Percentiles rank a stretch among this genome's conserved stretches.
Conservation (phyloP, 257 asterid genomes). For the Buddleja alternifolia region DNA sequence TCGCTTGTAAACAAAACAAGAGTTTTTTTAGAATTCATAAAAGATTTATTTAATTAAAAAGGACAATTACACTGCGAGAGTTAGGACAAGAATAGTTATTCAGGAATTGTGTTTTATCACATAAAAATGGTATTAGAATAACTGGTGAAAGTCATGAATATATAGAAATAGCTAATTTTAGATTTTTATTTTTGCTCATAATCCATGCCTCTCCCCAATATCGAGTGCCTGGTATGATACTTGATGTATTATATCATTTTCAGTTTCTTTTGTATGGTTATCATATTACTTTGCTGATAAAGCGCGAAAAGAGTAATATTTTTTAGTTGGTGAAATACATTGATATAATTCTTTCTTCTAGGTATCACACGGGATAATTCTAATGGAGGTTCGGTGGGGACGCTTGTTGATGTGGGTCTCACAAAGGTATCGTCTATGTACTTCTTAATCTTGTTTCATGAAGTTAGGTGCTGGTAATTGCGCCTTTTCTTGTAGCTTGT, state of each 20-base stretch:
- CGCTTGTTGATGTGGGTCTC: conserved; percentile 92
- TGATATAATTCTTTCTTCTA: conserved; percentile 35
- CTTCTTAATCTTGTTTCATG: conserved; percentile 21
- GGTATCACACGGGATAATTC: conserved; percentile 69
- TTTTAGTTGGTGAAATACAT: conserved; percentile 13
- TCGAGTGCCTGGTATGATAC: neutral
- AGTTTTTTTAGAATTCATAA: too few relatives aligned
- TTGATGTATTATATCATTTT: neutral
- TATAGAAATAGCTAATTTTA: neutral
- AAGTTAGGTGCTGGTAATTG: neutral
- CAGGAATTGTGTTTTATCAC: too few relatives aligned
- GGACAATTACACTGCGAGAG: too few relatives aligned
- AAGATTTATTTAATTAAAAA: too few relatives aligned
- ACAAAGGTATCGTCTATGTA: conserved; percentile 58
- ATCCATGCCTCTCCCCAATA: neutral
- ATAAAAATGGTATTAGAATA: too few relatives aligned
- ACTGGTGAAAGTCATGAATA: neutral
- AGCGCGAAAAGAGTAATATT: neutral
- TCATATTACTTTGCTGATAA: neutral
- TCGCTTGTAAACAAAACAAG: neutral
- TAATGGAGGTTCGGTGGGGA: conserved; percentile 48
- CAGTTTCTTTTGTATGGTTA: neutral
- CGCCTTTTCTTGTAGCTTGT: neutral
- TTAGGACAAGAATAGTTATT: too few relatives aligned
- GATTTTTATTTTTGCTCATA: neutral